Base-by-base conservation (phyloP, 495 filamentous ascomycete species). In the Penicillium taxi region DNA sequence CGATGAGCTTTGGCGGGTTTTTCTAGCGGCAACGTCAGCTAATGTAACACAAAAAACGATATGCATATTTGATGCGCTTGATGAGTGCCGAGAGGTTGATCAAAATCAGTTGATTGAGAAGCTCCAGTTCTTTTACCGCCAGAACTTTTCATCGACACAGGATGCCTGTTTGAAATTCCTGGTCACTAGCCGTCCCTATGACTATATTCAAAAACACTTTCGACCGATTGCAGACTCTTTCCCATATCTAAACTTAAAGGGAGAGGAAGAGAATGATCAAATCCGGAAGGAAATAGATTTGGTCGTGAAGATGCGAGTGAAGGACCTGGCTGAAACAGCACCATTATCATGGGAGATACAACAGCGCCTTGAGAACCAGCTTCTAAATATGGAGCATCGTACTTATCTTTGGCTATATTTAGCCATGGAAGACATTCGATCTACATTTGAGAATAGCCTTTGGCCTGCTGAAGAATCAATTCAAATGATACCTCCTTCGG, bases 131-230 rank as follows among this genome's bases (percentile, higher is more conserved):
- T 23, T 47, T 15, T 35, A 44, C 6, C 4, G 15, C n/a, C 17
- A 27, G 17, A 34, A 32, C 1, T n/a, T n/a, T n/a, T n/a, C n/a
- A n/a, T n/a, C n/a, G n/a, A n/a, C n/a, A n/a, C n/a, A n/a, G n/a
- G n/a, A n/a, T n/a, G n/a, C n/a, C n/a, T n/a, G n/a, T n/a, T 16
- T 73, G 4, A 71, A 70, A 42, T 67, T 73, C 32, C 48, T 74
- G 13, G 29, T 72, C 2, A 75, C 70, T 0, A 68, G 69, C 42
- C 63, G 72, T 0, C 72, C 66, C 0, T 70, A 67, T 35, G 12
- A 21, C 4, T 14, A 57, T n/a, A 70, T 76, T 16, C 42, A 53
- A 25, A 32, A 35, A 0, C 33, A 31, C 1, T 69, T 74, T 28
- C 49, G 37, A 1, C 8, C 52, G 6, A 12, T 44, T 5, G 35